Evolutionary conservation across 2,329 filamentous ascomycete genomes (phyloP), one percentile per base, ranked within the genome.

Genomic region (Fusarium vanettenii): DNA sequence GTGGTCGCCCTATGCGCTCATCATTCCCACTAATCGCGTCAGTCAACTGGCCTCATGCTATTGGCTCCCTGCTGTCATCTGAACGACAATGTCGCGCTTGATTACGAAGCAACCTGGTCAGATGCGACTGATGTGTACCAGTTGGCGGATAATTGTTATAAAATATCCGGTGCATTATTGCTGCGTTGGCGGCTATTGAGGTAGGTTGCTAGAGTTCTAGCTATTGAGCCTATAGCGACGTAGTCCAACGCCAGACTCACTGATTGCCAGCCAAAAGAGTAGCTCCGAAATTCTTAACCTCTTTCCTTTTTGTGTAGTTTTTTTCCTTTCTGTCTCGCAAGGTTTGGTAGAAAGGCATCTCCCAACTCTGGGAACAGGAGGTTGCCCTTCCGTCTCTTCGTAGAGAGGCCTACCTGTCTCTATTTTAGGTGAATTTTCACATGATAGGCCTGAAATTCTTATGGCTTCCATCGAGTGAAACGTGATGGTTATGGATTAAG

Each of bases 11-110:
- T 50, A 71, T 71, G 41, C 60, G 43, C 66, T 71, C 66, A 73
- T 73, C 63, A 37, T 55, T 62, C 64, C 68, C 55, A 66, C 65
- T 45, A 56, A 73, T 73, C 63, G 71, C 71, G 71, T 73, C 71
- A 73, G 35, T 55, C 27, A 57, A 25, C 33, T 8, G 16, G 33
- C 16, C 20, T 9, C 55, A 5, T 13, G 31, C 22, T 33, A 57
- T 57, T 57, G 55, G 55, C 33, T 37, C 55, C 14, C 14, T 18
- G 55, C 8, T 37, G 55, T 39, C 55, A 57, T 57, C 55, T 57
- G 33, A 20, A 20, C 31, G 4, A 39, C 33, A 25, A 37, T 39
- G 55, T 37, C 55, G 20, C 33, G 16, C n/a, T 57, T 57, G 31
- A 57, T 37, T 57, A 57, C 33, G 31, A 37, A 56, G 55, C 33